These are phyloP conservation scores for Penicillium roqueforti DNA, from an alignment of 495 filamentous ascomycete species.

Conservation along the genomic window DNA sequence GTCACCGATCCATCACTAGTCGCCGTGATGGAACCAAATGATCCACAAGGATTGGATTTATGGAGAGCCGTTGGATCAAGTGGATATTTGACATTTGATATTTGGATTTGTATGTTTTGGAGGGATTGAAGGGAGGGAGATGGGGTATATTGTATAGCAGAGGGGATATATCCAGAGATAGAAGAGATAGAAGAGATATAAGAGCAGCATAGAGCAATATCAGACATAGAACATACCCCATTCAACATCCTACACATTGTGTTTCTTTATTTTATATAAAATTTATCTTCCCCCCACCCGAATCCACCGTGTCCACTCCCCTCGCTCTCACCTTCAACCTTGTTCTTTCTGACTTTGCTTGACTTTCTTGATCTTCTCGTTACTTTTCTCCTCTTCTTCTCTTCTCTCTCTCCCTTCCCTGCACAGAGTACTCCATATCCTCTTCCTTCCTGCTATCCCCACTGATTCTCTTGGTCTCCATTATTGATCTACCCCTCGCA, in stretches of 20 bases:
- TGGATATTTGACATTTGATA: neutral
- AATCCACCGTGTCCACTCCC: conserved; percentile 8
- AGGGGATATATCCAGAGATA: neutral
- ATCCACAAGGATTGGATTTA: conserved; percentile 16
- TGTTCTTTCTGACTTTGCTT: neutral
- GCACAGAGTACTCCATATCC: neutral
- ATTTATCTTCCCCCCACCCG: conserved; percentile 1
- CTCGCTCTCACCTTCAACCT: neutral
- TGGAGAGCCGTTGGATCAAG: conserved; percentile 32
- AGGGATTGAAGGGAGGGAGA: neutral
- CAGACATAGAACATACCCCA: too few species aligned
- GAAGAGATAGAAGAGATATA: too few species aligned
- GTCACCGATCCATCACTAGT: conserved; percentile 29
- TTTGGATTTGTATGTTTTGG: neutral
- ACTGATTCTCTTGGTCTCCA: too few species aligned
- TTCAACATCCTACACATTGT: too few species aligned
- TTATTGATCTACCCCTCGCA: conserved; percentile 7
- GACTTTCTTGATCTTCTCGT: neutral
- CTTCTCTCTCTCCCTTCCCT: neutral
- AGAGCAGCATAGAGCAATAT: too few species aligned
- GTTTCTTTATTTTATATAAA: too few species aligned
- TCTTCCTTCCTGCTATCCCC: neutral
- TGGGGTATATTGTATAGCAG: neutral
- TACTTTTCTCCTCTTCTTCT: neutral
- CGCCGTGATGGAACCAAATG: conserved; percentile 22